phyloP scores from a whole-genome alignment of 2,329 filamentous ascomycete species.

The Cadophora luteo-olivacea region DNA sequence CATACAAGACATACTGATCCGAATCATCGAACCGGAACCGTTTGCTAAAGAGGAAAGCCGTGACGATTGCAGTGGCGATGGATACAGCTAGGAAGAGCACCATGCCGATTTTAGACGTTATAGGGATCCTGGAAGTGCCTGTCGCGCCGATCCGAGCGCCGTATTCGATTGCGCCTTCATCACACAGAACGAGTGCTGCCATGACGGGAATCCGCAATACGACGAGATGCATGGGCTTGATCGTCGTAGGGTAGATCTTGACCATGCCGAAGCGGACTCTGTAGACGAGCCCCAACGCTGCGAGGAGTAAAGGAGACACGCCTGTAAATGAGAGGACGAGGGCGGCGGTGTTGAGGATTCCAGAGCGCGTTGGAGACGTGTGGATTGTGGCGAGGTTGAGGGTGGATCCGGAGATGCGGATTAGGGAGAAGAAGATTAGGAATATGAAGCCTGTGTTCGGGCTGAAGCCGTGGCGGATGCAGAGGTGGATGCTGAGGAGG shows the following conservation, averaged over 20 bases:
- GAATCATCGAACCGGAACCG: background rate
- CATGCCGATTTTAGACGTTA: background rate
- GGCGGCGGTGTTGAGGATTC: background rate
- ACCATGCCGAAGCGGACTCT: constrained; percentile 1
- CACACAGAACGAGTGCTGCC: constrained; percentile 3
- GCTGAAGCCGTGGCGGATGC: constrained; percentile 19
- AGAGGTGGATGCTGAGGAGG: constrained; percentile 28
- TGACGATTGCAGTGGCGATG: background rate
- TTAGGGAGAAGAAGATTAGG: constrained; percentile 23
- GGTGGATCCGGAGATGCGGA: constrained; percentile 22
- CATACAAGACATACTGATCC: background rate
- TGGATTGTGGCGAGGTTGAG: constrained; percentile 14
- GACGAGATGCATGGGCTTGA: background rate
- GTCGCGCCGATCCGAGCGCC: constrained; percentile 41
- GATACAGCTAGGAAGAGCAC: background rate
- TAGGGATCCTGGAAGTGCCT: background rate
- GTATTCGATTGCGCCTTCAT: constrained; percentile 2
- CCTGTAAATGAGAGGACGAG: constrained; percentile 5
- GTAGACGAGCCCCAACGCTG: constrained; percentile 2
- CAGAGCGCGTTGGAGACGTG: constrained; percentile 11
- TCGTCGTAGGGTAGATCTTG: constrained; percentile 11
- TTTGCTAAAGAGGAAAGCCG: background rate
- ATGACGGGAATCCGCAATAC: background rate
- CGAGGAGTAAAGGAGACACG: background rate
- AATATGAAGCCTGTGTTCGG: constrained; percentile 19